Percentiles rank a stretch among this genome's conserved stretches.
These are phyloP conservation scores for Aspergillus sp. DNA, from an alignment of 2,329 filamentous ascomycete genomes.

Conservation along the genomic window DNA sequence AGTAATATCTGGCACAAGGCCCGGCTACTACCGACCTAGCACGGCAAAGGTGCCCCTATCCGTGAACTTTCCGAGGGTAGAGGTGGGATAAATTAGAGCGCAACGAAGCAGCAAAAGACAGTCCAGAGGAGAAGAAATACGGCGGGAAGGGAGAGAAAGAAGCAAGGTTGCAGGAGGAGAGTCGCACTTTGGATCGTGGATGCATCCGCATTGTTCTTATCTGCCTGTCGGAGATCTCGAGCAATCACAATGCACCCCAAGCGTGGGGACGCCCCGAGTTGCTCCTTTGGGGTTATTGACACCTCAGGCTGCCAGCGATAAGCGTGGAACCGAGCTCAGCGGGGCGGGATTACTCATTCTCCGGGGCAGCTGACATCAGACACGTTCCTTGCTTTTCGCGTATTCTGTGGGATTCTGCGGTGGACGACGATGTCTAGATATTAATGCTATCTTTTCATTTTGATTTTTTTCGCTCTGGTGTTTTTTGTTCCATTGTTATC, in stretches of 20 bases:
- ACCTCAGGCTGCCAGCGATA: constrained; percentile 12
- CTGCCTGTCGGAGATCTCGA: constrained; percentile 14
- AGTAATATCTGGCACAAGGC: background rate
- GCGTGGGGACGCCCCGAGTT: constrained; percentile 4
- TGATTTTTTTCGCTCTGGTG: background rate
- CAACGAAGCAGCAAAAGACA: background rate
- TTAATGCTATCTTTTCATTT: background rate
- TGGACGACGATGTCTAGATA: background rate
- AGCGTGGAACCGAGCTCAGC: constrained; percentile 2
- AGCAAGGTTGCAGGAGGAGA: constrained; percentile 5
- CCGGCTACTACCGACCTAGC: background rate
- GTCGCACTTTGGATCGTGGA: background rate
- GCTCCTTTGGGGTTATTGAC: background rate
- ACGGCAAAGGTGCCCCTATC: background rate
- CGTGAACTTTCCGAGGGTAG: background rate
- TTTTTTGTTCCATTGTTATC: background rate
- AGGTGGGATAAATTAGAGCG: background rate
- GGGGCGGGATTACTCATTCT: background rate
- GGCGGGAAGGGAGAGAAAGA: constrained; percentile 1
- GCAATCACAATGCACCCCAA: constrained; percentile 16
- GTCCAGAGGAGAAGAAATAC: background rate
- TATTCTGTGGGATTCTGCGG: background rate
- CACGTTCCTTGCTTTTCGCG: constrained; percentile 2
- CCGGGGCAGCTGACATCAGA: constrained; percentile 8
- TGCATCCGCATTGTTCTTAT: constrained; percentile 4